phyloP scores from a whole-genome alignment of 2,329 filamentous ascomycete species.

The Colletotrichum sp. region DNA sequence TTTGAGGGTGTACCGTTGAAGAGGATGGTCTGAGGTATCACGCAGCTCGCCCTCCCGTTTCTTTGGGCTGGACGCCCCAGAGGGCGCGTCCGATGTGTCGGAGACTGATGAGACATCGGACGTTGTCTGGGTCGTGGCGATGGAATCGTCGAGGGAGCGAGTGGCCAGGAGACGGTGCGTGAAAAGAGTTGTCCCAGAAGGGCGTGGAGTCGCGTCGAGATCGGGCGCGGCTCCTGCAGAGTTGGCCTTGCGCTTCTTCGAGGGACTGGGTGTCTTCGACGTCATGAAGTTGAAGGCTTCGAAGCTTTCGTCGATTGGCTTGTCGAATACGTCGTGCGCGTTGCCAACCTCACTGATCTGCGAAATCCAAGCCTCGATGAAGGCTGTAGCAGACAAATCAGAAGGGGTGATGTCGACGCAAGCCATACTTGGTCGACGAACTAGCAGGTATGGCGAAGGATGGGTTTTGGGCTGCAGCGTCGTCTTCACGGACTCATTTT shows the following conservation, averaged over 20 bases:
- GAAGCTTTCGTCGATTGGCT: neutral
- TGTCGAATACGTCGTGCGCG: neutral
- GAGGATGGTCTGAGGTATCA: neutral
- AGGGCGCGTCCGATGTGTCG: neutral
- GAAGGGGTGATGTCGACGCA: neutral
- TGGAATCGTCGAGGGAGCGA: neutral
- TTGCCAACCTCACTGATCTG: neutral
- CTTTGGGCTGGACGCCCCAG: neutral
- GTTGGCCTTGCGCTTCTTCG: neutral
- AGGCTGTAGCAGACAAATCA: neutral
- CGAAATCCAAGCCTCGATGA: neutral
- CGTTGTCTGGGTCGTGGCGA: neutral
- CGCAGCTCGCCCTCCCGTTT: neutral
- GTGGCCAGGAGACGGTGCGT: neutral
- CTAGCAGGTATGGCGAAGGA: neutral
- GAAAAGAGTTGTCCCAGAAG: neutral
- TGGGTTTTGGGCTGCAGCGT: no score
- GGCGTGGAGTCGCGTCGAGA: neutral
- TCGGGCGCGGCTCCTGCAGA: neutral
- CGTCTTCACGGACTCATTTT: no score
- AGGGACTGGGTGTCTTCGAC: neutral
- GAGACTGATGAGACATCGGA: neutral
- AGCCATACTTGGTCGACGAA: accelerated
- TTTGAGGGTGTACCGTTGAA: neutral
- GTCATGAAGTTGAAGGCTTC: neutral